Evolutionary conservation across 2,329 filamentous ascomycete genomes (phyloP), one percentile per base, ranked within the genome.

Genomic region (Trichophyton benhamiae): DNA sequence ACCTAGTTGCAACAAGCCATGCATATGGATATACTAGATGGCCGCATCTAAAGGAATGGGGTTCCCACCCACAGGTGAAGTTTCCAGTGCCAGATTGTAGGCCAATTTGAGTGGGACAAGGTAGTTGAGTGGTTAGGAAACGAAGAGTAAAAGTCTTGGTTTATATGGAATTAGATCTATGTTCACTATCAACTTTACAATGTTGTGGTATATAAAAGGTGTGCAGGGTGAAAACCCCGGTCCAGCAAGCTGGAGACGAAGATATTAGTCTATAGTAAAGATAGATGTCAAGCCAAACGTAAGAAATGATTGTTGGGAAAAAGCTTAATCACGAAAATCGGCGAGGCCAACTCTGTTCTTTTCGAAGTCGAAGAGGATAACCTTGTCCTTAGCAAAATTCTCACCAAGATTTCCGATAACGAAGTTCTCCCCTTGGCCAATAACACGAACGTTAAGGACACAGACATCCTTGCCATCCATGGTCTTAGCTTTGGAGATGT

Each of bases 371-470:
- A 66, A 64, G n/a, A 66, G 44, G 44, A 66, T 59, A 57, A 66
- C 66, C 58, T 66, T 66, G 33, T 66, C 65, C 63, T 64, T 66
- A 33, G 63, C 60, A 60, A 66, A 66, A 1, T 63, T 65, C 27
- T 66, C 65, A 22, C 65, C 65, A 42, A 66, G 65, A 52, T 66
- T 66, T 17, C 65, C 65, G 58, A 64, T 60, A n/a, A 65, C 58
- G 30, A 63, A 60, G 55, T 66, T 64, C 8, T 61, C 57, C 25
- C 64, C 64, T 20, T 62, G 27, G 27, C 65, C 65, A 17, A 66
- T 38, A 36, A 63, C 64, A 27, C 65, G 61, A n/a, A 66, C 65
- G 49, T 66, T 66, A 38, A 66, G 61, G 6, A 66, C 63, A 41
- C 65, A 66, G 15, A 62, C 63, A n/a, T 60, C 63, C 25, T 66